Evolutionary conservation across 352 stramenopile genomes (phyloP).

Genomic region (Phytophthora idaei): DNA sequence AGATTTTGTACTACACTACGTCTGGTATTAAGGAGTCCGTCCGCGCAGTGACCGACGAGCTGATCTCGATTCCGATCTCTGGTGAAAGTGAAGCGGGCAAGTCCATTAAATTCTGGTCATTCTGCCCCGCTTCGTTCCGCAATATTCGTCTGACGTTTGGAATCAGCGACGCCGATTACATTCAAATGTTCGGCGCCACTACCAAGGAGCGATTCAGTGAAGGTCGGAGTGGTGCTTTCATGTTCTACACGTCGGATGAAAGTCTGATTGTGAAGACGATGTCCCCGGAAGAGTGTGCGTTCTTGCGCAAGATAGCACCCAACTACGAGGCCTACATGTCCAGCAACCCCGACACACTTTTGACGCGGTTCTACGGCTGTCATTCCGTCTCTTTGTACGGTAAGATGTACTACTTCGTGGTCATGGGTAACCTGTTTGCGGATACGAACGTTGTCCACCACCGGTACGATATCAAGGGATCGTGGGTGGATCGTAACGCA

Average conservation of each 20-base stretch:
- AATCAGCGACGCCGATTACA: constrained; percentile 85
- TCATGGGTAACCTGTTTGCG: constrained; percentile 92
- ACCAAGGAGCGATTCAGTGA: constrained; percentile 91
- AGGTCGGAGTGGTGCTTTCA: constrained; percentile 89
- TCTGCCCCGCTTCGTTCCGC: constrained; percentile 83
- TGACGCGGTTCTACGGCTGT: constrained; percentile 91
- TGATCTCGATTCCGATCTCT: constrained; percentile 83
- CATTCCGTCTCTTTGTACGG: constrained; percentile 90
- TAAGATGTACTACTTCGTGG: constrained; percentile 93
- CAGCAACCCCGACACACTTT: constrained; percentile 78
- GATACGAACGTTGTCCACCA: constrained; percentile 89
- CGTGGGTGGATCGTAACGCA: constrained; percentile 88
- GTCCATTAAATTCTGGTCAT: constrained; percentile 90
- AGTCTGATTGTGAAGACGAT: constrained; percentile 93
- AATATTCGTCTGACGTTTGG: constrained; percentile 85
- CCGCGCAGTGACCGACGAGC: constrained; percentile 69
- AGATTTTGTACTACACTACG: constrained; percentile 92
- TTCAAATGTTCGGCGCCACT: constrained; percentile 83
- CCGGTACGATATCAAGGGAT: constrained; percentile 93
- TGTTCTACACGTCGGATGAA: constrained; percentile 92
- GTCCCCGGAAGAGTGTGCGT: constrained; percentile 84
- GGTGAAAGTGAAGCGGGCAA: constrained; percentile 79
- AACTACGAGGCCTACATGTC: constrained; percentile 90
- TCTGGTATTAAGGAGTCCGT: constrained; percentile 90
- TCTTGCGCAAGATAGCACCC: constrained; percentile 84